A percentile compares a stretch with the other conserved stretches of the same genome.
phyloP scores from a whole-genome alignment of 2,329 filamentous ascomycete genomes.

The Calonectria multiphialidica region DNA sequence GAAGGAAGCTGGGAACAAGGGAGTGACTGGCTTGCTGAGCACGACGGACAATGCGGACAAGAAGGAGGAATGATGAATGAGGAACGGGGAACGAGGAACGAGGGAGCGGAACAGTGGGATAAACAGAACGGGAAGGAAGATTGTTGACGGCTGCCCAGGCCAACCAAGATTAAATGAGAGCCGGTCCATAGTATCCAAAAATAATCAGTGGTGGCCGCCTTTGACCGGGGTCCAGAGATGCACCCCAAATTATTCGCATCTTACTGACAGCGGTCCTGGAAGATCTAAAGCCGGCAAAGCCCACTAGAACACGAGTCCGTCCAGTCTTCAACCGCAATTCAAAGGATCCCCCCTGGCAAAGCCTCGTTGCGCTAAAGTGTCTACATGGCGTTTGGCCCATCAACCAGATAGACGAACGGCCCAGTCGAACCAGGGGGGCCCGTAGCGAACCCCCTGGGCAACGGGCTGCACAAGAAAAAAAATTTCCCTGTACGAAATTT shows the following conservation, averaged over 20 bases:
- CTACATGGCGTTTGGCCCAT: constrained; percentile 24
- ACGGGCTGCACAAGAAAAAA: neutral
- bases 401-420: constrained; percentile 20
- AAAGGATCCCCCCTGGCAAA: neutral
- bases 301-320: constrained; percentile 1
- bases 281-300: neutral
- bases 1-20: neutral
- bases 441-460: neutral
- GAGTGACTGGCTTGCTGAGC: constrained; percentile 9
- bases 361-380: neutral
- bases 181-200: neutral
- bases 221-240: constrained; percentile 13
- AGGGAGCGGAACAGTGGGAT: neutral
- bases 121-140: neutral
- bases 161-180: neutral
- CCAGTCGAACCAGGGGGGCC: neutral
- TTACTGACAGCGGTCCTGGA: neutral
- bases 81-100: neutral
- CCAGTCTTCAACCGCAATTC: neutral
- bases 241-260: neutral
- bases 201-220: neutral
- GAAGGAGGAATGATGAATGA: neutral
- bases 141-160: neutral
- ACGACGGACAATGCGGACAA: neutral
- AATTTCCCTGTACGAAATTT: neutral